A percentile compares a stretch with the other conserved stretches of the same genome.
Conservation (phyloP, 371 early-diverging fungal genomes). For the Mucor velutinosus region DNA sequence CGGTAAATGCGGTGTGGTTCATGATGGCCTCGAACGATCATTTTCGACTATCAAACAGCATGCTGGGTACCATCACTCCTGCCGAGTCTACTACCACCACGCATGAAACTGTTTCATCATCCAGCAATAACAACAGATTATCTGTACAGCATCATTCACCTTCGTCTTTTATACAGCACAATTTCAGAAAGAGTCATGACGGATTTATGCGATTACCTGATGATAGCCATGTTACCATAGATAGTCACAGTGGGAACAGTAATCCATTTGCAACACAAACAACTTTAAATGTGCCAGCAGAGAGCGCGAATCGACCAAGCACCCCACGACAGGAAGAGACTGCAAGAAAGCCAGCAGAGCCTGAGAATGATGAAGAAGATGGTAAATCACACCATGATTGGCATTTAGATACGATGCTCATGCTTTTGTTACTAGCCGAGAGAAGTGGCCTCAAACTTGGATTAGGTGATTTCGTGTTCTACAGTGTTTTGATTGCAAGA, state of each 20-base stretch:
- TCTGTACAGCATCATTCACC: background rate
- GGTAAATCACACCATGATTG: constrained; percentile 9
- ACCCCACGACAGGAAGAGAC: background rate
- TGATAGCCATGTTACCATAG: constrained; percentile 16
- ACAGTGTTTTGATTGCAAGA: constrained; percentile 80
- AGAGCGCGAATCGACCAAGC: background rate
- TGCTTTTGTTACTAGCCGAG: constrained; percentile 37
- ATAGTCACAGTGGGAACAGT: background rate
- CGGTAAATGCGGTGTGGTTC: constrained; percentile 77
- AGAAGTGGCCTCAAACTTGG: constrained; percentile 80
- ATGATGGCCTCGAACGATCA: constrained; percentile 66
- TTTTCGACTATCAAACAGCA: constrained; percentile 8
- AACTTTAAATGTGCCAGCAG: background rate
- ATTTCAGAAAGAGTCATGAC: constrained; percentile 19
- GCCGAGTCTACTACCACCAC: background rate
- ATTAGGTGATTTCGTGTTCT: constrained; percentile 91
- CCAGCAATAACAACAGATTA: background rate
- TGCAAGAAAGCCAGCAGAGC: background rate
- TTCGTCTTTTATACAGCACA: constrained; percentile 4
- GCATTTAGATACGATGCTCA: background rate
- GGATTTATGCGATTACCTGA: constrained; percentile 33
- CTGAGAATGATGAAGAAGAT: constrained; percentile 56
- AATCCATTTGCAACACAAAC: constrained; percentile 8
- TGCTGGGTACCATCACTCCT: background rate
- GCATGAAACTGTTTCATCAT: background rate